These are phyloP conservation scores for Serendipita sp. DNA, from an alignment of 768 basidiomycete species.

Conservation along the genomic window DNA sequence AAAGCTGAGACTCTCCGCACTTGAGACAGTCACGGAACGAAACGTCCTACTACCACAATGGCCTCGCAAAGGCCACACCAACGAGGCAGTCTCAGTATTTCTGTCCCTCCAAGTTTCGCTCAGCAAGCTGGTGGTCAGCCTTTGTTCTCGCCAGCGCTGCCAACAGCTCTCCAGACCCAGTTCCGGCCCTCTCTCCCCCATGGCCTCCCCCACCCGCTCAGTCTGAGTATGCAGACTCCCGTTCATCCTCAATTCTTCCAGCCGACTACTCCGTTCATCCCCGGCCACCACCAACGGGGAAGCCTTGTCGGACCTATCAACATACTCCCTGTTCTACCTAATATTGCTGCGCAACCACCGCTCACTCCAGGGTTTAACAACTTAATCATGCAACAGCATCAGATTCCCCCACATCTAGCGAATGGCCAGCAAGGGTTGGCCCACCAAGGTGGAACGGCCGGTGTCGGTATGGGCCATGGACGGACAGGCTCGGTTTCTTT, in stretches of 20 bases:
- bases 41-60: background rate
- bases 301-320: conserved; percentile 22
- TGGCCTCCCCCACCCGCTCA: conserved; percentile 15
- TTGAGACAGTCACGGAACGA: too few relatives aligned
- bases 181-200: conserved; percentile 26
- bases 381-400: conserved; percentile 39
- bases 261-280: conserved; percentile 27
- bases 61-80: background rate
- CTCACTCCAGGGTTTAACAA: conserved; percentile 13
- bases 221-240: conserved; percentile 42
- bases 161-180: conserved; percentile 38
- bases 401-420: conserved; percentile 36
- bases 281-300: conserved; percentile 27
- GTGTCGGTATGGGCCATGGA: background rate
- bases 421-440: conserved; percentile 13
- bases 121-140: conserved; percentile 12
- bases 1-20: too few relatives aligned
- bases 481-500: conserved; percentile 16
- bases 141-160: conserved; percentile 49
- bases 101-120: background rate
- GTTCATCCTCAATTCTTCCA: conserved; percentile 50
- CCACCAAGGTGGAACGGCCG: background rate
- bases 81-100: background rate
- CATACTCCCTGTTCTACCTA: conserved; percentile 39
- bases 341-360: background rate